Percentiles rank a stretch among this genome's conserved stretches.
Evolutionary conservation across 2,329 filamentous ascomycete species (phyloP).

Genomic region (Aspergillaceae sp.): DNA sequence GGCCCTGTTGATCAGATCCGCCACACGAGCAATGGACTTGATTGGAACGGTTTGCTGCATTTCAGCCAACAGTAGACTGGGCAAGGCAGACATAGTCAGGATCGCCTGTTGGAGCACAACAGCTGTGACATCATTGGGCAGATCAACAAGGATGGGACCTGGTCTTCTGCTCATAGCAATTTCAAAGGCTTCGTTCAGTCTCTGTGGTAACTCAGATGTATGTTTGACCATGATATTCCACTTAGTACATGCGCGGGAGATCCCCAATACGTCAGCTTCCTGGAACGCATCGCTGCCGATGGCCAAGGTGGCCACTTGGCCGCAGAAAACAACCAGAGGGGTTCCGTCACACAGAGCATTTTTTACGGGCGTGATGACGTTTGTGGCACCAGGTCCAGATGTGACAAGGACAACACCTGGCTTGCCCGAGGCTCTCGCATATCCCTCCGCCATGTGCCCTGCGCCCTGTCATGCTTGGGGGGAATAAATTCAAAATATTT

Average conservation of each 20-base stretch:
- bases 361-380: constrained; percentile 88
- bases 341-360: constrained; percentile 88
- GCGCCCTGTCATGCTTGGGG: constrained; percentile 86
- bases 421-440: constrained; percentile 80
- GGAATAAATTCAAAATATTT: constrained; percentile 88
- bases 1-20: constrained; percentile 68
- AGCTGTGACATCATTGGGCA: constrained; percentile 88
- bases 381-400: constrained; percentile 87
- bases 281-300: constrained; percentile 94
- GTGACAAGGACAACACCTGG: constrained; percentile 91
- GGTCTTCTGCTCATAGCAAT: constrained; percentile 86
- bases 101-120: constrained; percentile 69
- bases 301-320: constrained; percentile 75
- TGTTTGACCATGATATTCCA: constrained; percentile 97
- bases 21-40: constrained; percentile 62
- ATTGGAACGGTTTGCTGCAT: constrained; percentile 21
- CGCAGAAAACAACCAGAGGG: constrained; percentile 84
- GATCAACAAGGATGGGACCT: constrained; percentile 83
- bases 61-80: constrained; percentile 49
- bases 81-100: constrained; percentile 59
- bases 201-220: constrained; percentile 73
- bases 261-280: constrained; percentile 82
- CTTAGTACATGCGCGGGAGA: constrained; percentile 86
- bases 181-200: constrained; percentile 93
- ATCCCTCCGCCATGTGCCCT: constrained; percentile 95